These are phyloP conservation scores for Leccinum pallidistipes DNA, from an alignment of 1,284 basidiomycete genomes.

Conservation along the genomic window DNA sequence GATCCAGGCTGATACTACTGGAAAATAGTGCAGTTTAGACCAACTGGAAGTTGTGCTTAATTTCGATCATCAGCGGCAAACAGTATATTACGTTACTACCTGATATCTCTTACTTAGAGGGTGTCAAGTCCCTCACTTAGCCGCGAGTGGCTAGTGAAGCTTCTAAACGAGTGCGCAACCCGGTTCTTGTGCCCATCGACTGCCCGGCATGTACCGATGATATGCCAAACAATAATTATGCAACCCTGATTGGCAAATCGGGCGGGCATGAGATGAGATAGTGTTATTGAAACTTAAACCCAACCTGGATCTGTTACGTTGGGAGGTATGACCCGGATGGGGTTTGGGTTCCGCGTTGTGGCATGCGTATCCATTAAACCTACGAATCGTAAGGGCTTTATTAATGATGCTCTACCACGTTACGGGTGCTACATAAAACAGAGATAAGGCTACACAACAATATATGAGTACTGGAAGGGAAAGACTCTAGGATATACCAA, in stretches of 20 bases:
- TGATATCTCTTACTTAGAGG: not conserved
- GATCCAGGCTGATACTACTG: not conserved
- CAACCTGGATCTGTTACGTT: not conserved
- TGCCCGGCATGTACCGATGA: not conserved
- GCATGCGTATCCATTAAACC: not conserved
- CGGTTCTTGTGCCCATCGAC: not conserved
- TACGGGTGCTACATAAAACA: not conserved
- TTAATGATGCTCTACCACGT: not conserved
- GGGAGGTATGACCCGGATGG: not conserved
- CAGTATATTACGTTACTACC: not conserved
- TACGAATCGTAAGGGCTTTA: not conserved
- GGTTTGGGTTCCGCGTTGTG: not conserved
- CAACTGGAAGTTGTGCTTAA: not conserved
- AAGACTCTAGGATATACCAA: not conserved
- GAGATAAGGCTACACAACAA: not conserved
- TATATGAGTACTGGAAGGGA: not conserved
- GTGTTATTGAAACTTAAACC: not conserved
- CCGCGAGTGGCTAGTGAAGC: not conserved
- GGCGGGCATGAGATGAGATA: not conserved
- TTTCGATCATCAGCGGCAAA: not conserved
- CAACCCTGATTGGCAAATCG: not conserved
- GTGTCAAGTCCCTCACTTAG: not conserved
- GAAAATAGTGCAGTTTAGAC: not conserved
- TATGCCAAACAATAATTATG: not conserved
- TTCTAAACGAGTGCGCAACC: not conserved